Percentiles rank a stretch among this genome's conserved stretches.
Evolutionary conservation across 2,329 filamentous ascomycete genomes (phyloP).

Genomic region (Pseudopyrenochaeta lycopersici): DNA sequence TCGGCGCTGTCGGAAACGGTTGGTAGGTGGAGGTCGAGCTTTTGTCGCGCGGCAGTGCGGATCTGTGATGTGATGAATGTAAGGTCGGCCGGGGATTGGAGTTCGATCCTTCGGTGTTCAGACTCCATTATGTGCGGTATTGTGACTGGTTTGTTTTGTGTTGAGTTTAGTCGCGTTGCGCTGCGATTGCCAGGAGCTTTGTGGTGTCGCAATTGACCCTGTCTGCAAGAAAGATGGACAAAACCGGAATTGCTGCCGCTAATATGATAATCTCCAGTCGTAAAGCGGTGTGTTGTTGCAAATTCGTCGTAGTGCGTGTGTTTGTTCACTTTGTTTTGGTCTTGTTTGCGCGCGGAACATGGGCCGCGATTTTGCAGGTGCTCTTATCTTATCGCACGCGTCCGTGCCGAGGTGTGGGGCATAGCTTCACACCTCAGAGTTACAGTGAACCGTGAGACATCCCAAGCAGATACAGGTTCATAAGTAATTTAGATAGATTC

Average conservation of each 20-base stretch:
- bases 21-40: conserved; percentile 66
- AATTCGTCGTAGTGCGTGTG: conserved; percentile 1
- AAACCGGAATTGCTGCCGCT: too few relatives aligned
- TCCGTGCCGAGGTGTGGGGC: conserved; percentile 19
- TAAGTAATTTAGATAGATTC: background rate
- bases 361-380: conserved; percentile 19
- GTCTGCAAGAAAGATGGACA: too few relatives aligned
- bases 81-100: conserved; percentile 79
- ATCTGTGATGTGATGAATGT: conserved; percentile 75
- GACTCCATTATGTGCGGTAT: conserved; percentile 42
- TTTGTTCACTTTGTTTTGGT: conserved; percentile 24
- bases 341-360: conserved; percentile 28
- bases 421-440: background rate
- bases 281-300: background rate
- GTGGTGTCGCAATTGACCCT: background rate
- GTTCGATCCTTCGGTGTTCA: conserved; percentile 76
- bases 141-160: conserved; percentile 2
- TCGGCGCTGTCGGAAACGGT: conserved; percentile 55
- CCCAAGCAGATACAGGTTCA: background rate
- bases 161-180: conserved; percentile 6
- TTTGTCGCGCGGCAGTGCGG: conserved; percentile 71
- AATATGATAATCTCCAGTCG: too few relatives aligned
- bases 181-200: background rate
- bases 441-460: background rate
- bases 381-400: conserved; percentile 22